A percentile compares a stretch with the other conserved stretches of the same genome.
These are phyloP conservation scores for Fusarium sp. DNA, from an alignment of 2,329 filamentous ascomycete species.

Conservation along the genomic window DNA sequence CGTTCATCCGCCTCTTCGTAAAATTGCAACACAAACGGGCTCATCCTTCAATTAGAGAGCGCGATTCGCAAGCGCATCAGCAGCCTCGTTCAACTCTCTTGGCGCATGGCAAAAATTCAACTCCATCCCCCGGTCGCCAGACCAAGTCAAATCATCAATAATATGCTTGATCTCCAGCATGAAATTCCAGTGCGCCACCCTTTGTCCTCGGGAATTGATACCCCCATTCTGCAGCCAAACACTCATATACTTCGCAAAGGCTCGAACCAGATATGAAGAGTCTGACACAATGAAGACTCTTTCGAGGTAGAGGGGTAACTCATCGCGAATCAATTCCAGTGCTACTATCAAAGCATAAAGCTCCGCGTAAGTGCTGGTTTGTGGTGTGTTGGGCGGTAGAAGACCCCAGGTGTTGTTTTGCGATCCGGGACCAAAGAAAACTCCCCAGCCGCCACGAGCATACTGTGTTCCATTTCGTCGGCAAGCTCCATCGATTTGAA, in stretches of 20 bases:
- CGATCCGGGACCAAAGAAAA: not conserved
- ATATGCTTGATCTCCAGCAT: rapidly evolving
- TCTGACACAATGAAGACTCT: not conserved
- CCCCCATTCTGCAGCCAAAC: not conserved
- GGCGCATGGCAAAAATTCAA: not conserved
- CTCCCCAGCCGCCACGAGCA: not conserved
- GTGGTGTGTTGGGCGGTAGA: not conserved
- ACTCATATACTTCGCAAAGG: not conserved
- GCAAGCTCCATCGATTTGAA: not conserved
- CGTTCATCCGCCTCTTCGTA: too few relatives aligned
- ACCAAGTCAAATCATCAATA: not conserved
- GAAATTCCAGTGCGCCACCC: not conserved
- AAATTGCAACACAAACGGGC: too few relatives aligned
- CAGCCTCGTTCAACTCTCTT: not conserved
- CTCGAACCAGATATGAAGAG: not conserved
- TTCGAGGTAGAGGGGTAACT: rapidly evolving
- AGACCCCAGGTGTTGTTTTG: not conserved
- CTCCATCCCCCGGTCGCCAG: not conserved
- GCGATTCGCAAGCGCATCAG: not conserved
- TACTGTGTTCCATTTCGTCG: not conserved
- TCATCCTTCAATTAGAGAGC: not conserved
- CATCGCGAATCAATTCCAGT: not conserved
- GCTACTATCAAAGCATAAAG: rapidly evolving
- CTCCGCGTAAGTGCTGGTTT: not conserved
- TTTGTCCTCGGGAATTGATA: not conserved